phyloP scores from a whole-genome alignment of 2,329 filamentous ascomycete genomes.

The Akanthomyces lecanii region DNA sequence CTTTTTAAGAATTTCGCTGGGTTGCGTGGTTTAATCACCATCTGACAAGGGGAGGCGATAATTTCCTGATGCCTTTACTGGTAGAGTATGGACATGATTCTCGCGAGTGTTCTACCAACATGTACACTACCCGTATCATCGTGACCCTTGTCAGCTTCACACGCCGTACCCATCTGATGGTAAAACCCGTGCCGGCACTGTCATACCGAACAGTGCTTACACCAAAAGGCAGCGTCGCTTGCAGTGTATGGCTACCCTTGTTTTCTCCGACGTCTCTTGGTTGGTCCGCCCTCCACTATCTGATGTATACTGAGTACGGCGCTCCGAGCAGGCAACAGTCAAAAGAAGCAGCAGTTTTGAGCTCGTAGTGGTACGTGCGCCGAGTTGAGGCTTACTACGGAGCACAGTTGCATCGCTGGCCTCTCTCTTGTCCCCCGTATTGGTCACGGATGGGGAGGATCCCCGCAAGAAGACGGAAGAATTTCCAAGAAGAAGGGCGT shows the following conservation, averaged over 20 bases:
- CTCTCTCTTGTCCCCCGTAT: background rate
- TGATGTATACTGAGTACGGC: too few species aligned
- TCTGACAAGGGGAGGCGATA: too few species aligned
- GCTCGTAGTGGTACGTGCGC: background rate
- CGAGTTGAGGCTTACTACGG: slow-evolving; percentile 4
- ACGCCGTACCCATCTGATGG: background rate
- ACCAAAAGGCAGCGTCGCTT: background rate
- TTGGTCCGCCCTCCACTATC: too few species aligned
- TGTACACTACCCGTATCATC: background rate
- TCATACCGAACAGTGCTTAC: slow-evolving; percentile 12
- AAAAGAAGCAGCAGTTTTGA: background rate
- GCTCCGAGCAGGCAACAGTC: background rate
- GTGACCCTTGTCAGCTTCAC: background rate
- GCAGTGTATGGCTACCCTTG: background rate
- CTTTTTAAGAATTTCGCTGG: too few species aligned
- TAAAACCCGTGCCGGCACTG: background rate
- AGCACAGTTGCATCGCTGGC: background rate
- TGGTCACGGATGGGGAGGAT: background rate
- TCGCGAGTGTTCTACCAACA: too few species aligned
- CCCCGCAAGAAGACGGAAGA: background rate
- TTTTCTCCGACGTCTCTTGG: background rate
- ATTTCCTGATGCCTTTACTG: too few species aligned
- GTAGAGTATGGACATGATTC: too few species aligned
- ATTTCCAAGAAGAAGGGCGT: background rate
- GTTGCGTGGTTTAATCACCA: too few species aligned